Conservation (phyloP, 768 basidiomycete species). For the Lactarius tabidus region DNA sequence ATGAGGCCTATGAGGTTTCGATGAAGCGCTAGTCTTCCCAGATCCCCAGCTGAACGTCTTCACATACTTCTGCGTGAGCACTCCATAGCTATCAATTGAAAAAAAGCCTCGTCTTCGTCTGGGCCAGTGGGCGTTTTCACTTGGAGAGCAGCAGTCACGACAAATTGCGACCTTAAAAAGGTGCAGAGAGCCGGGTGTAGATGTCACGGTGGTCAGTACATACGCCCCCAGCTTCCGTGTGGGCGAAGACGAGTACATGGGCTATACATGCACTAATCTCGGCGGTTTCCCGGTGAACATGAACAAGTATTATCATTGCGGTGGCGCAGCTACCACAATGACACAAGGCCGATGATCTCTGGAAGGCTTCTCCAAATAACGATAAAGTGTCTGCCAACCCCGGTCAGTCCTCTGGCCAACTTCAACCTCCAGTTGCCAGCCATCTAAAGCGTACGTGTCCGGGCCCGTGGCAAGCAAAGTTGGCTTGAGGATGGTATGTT, state of each 20-base stretch:
- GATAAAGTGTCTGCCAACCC: conserved; percentile 37
- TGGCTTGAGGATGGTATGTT: conserved; percentile 41
- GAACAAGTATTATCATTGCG: conserved; percentile 1
- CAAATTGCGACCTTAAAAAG: too few relatives aligned
- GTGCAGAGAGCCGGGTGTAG: too few relatives aligned
- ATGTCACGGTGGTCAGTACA: too few relatives aligned
- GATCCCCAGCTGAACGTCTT: too few relatives aligned
- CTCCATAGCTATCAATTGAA: too few relatives aligned
- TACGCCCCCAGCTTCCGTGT: background rate
- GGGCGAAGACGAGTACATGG: background rate
- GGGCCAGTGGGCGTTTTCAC: too few relatives aligned
- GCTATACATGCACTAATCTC: background rate
- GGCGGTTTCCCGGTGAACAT: background rate
- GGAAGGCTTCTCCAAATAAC: conserved; percentile 39
- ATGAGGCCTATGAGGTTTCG: too few relatives aligned
- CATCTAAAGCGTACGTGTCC: conserved; percentile 58
- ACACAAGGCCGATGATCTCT: conserved; percentile 33
- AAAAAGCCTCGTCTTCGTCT: too few relatives aligned
- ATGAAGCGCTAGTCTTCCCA: too few relatives aligned
- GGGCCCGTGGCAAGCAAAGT: conserved; percentile 59
- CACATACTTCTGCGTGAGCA: too few relatives aligned
- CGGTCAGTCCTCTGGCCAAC: conserved; percentile 41
- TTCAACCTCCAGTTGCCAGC: conserved; percentile 67
- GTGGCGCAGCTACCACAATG: conserved; percentile 31
- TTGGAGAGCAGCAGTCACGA: too few relatives aligned